A percentile compares a stretch with the other conserved stretches of the same genome.
These are phyloP conservation scores for Lentinula boryana DNA, from an alignment of 768 basidiomycete species.

Conservation along the genomic window DNA sequence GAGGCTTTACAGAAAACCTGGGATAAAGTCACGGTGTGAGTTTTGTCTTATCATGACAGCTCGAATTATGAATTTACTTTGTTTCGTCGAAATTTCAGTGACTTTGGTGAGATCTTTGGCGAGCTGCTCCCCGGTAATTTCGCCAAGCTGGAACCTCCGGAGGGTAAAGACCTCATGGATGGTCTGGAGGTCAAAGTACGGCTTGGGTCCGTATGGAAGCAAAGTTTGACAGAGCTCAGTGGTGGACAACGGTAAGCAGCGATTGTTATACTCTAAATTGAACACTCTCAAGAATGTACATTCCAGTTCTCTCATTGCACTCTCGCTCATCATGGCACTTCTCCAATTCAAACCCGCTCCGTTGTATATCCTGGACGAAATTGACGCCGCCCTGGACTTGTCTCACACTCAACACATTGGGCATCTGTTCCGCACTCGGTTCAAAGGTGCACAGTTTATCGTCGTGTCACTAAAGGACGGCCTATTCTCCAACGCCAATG, in stretches of 20 bases:
- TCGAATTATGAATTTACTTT: background rate
- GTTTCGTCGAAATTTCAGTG: conserved; percentile 38
- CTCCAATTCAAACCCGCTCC: conserved; percentile 99
- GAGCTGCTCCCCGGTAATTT: conserved; percentile 96
- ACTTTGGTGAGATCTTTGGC: conserved; percentile 95
- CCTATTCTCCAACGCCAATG: conserved; percentile 95
- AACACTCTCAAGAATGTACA: background rate
- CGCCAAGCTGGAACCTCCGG: conserved; percentile 90
- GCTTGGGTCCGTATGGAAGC: conserved; percentile 95
- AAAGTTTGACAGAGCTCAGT: conserved; percentile 92
- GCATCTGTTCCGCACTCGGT: conserved; percentile 93
- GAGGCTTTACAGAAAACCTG: conserved; percentile 93
- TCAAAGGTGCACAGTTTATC: conserved; percentile 98
- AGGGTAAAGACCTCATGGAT: conserved; percentile 88
- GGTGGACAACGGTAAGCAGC: conserved; percentile 82
- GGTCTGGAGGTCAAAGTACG: conserved; percentile 97
- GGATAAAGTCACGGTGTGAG: conserved; percentile 90
- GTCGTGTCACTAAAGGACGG: conserved; percentile 97
- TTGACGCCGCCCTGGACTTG: conserved; percentile 94
- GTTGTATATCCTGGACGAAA: conserved; percentile 99
- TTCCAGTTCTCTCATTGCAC: conserved; percentile 86
- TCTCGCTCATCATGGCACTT: conserved; percentile 97
- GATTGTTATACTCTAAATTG: background rate
- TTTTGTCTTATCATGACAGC: conserved; percentile 2
- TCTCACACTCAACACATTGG: conserved; percentile 98